Evolutionary conservation across 768 basidiomycete genomes (phyloP), one percentile per base, ranked within the genome.

Genomic region (Chiua virens): DNA sequence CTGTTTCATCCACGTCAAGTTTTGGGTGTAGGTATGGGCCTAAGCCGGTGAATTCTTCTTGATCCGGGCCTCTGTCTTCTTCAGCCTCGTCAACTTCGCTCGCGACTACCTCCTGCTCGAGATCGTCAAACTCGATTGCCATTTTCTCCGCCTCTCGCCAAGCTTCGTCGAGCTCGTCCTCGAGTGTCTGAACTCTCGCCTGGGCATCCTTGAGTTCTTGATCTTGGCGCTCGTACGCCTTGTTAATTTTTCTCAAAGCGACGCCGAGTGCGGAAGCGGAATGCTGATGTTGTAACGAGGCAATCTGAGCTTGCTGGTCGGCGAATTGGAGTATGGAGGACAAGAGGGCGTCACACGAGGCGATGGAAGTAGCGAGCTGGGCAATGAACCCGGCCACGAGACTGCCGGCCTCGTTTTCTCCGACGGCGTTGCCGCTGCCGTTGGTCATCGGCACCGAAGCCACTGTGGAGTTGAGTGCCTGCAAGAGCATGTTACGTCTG

Each of bases 111-210:
- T 56, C 63, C 4, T 53, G 67, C 47, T 85, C 81, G 45, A 82
- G 65, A 38, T 81, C 81, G 63, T 92, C 88, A 60, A 90, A 77
- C 63, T 90, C 86, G 45, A 73, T 66, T 1, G 89, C 90, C 57
- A 90, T 73, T 37, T 79, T 80, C 58, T 89, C 85, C 3, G 88
- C 90, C 52, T 85, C 83, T 42, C 76, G 77, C 90, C 90, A 92
- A 1, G 89, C 90, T 47, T 92, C 90, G 42, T 86, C 82, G 21
- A 91, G 73, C 56, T 89, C 86, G 14, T 78, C 85, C 58, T 86
- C 76, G 20, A 92, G 77, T 46, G 79, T 74, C 22, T 69, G 69
- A 21, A 87, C 77, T 34, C 75, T 73, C 11, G 73, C 62, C 47
- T 74, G 75, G 5, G 79, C 73, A 8, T 72, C 67, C 27, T 71